These are phyloP conservation scores for Eudorina sp. DNA, from an alignment of 139 green algal species.

Conservation along the genomic window DNA sequence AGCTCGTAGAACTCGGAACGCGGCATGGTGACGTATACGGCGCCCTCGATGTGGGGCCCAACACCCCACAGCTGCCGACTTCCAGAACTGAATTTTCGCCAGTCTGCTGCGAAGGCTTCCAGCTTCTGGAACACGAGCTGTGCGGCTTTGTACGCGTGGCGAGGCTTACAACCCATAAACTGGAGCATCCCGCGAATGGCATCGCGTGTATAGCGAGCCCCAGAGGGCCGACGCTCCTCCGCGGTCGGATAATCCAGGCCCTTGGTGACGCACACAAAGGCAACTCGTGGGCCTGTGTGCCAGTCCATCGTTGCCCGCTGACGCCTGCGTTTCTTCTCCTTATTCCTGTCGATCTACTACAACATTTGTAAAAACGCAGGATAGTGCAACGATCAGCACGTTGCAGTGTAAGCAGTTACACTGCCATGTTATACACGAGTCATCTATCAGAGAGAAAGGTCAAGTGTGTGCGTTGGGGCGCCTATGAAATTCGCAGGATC, in stretches of 20 bases:
- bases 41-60: background rate
- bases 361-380: too few relatives aligned
- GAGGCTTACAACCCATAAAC: constrained; percentile 85
- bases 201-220: constrained; percentile 79
- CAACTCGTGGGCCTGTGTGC: background rate
- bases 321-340: too few relatives aligned
- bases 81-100: background rate
- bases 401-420: too few relatives aligned
- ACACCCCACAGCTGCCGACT: constrained; percentile 39
- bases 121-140: constrained; percentile 47
- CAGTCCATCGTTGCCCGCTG: constrained; percentile 26
- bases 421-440: too few relatives aligned
- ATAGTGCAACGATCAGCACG: too few relatives aligned
- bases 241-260: constrained; percentile 28
- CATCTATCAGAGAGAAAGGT: too few relatives aligned
- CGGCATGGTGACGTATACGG: constrained; percentile 49
- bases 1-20: constrained; percentile 62
- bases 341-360: too few relatives aligned
- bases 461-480: too few relatives aligned
- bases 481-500: too few relatives aligned
- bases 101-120: constrained; percentile 14
- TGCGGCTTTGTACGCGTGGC: constrained; percentile 73
- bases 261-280: constrained; percentile 40
- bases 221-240: constrained; percentile 25
- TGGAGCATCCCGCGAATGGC: constrained; percentile 77